Evolutionary conservation across 768 basidiomycete genomes (phyloP).

Genomic region (Leccinum obscurum): DNA sequence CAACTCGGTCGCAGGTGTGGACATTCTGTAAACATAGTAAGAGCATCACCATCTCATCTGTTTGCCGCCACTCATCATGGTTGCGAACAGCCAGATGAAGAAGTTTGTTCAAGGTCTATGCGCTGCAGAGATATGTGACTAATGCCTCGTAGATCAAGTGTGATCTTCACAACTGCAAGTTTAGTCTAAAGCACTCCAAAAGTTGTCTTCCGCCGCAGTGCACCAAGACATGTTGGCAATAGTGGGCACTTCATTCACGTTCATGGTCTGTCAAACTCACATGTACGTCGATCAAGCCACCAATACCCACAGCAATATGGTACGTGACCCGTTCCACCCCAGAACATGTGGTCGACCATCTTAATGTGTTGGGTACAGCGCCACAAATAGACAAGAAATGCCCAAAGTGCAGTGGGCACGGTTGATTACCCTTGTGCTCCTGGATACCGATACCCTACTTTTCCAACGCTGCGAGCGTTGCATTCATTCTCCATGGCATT

Average conservation of each 20-base stretch:
- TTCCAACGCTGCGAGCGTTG: constrained; percentile 11
- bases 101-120: constrained; percentile 35
- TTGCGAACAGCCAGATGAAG: constrained; percentile 53
- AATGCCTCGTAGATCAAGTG: constrained; percentile 55
- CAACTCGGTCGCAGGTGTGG: constrained; percentile 44
- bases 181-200: constrained; percentile 56
- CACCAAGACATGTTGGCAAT: constrained; percentile 65
- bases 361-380: constrained; percentile 34
- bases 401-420: constrained; percentile 36
- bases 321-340: constrained; percentile 27
- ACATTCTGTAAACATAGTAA: constrained; percentile 51
- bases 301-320: constrained; percentile 70
- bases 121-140: constrained; percentile 10
- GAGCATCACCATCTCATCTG: constrained; percentile 12
- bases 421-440: constrained; percentile 16
- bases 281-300: constrained; percentile 37
- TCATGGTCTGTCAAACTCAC: constrained; percentile 13
- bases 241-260: constrained; percentile 43
- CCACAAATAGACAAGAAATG: constrained; percentile 63
- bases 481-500: constrained; percentile 6
- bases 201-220: constrained; percentile 53
- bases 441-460: constrained; percentile 8
- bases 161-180: constrained; percentile 58
- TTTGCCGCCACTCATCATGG: constrained; percentile 8
- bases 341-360: constrained; percentile 1